These are phyloP conservation scores for Phoenix dactylifera DNA, from an alignment of 176 grass and related monocot genomes.

Conservation along the genomic window DNA sequence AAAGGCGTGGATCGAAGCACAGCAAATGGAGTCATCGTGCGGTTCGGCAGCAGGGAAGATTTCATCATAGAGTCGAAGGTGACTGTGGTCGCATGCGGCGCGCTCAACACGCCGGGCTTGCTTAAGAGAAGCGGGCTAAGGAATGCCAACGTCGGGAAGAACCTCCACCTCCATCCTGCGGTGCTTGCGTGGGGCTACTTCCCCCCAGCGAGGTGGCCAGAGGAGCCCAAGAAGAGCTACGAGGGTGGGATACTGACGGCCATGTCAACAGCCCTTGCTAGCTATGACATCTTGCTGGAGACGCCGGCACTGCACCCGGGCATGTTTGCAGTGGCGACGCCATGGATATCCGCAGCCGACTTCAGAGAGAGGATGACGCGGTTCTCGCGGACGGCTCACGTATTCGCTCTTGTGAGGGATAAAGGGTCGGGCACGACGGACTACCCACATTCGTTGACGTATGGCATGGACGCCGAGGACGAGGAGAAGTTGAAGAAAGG, in stretches of 20 bases:
- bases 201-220: conserved; percentile 8
- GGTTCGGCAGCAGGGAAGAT: neutral
- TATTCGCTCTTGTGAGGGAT: conserved; percentile 14
- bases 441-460: neutral
- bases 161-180: conserved; percentile 17
- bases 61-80: conserved; percentile 10
- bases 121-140: conserved; percentile 14
- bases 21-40: neutral
- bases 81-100: conserved; percentile 19
- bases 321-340: conserved; percentile 20
- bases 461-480: conserved; percentile 6
- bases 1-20: neutral
- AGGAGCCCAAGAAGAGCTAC: conserved; percentile 9
- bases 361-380: conserved; percentile 16
- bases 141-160: conserved; percentile 20
- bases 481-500: neutral
- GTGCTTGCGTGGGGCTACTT: conserved; percentile 24
- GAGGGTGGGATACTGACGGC: conserved; percentile 12
- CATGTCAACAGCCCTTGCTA: neutral
- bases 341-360: conserved; percentile 12
- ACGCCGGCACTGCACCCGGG: conserved; percentile 15
- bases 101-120: conserved; percentile 15
- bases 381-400: conserved; percentile 19
- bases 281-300: neutral
- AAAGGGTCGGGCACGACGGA: conserved; percentile 8